Evolutionary conservation across 2,329 filamentous ascomycete genomes (phyloP).

Genomic region (Plenodomus biglobosus): DNA sequence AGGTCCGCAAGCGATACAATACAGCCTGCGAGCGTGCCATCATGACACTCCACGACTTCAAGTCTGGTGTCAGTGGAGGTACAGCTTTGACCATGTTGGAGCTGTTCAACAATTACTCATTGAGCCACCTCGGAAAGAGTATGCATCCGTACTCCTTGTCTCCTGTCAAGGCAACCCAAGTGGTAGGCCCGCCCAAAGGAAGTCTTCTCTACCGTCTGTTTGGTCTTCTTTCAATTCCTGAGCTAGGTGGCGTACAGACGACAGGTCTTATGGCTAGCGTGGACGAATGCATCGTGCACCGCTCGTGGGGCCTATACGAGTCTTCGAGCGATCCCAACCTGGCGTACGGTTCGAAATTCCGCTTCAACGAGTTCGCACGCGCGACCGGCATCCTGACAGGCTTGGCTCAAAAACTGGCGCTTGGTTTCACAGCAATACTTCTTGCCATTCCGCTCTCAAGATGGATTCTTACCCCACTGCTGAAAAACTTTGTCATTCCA

Average conservation of each 20-base stretch:
- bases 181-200: constrained; percentile 39
- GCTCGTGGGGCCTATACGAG: constrained; percentile 59
- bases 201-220: constrained; percentile 48
- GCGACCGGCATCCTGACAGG: constrained; percentile 54
- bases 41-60: constrained; percentile 57
- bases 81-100: constrained; percentile 67
- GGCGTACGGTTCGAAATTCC: constrained; percentile 59
- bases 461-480: constrained; percentile 38
- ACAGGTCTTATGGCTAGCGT: constrained; percentile 55
- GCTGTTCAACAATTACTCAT: constrained; percentile 52
- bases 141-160: constrained; percentile 56
- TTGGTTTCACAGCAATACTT: constrained; percentile 50
- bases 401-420: constrained; percentile 51
- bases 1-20: constrained; percentile 56
- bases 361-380: constrained; percentile 59
- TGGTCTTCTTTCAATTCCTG: constrained; percentile 56
- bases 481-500: constrained; percentile 35
- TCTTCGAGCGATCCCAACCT: constrained; percentile 30
- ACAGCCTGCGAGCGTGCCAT: constrained; percentile 55
- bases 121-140: constrained; percentile 51
- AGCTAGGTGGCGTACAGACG: constrained; percentile 63
- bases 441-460: constrained; percentile 57
- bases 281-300: constrained; percentile 61
- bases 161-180: constrained; percentile 46
- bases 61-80: constrained; percentile 55